Evolutionary conservation across 169 alveolate genomes (phyloP).

Genomic region (Cystoisospora suis): DNA sequence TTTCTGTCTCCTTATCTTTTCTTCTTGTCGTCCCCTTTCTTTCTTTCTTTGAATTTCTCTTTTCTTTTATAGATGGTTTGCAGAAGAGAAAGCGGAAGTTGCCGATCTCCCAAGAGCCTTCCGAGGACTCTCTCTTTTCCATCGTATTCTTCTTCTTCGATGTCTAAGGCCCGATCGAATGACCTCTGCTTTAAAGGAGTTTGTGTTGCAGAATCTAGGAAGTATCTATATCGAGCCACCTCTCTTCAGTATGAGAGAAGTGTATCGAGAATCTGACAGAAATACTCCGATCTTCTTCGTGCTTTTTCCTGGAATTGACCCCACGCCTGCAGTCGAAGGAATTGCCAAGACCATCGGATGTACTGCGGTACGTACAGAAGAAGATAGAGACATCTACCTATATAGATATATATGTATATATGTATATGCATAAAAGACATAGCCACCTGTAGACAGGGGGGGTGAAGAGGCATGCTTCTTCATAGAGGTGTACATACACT

Average conservation of each 20-base stretch:
- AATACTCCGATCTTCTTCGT: conserved; percentile 94
- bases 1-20: neutral
- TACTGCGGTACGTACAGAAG: conserved; percentile 60
- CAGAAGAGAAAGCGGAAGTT: conserved; percentile 94
- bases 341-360: conserved; percentile 79
- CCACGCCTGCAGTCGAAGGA: conserved; percentile 91
- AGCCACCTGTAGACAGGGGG: no score
- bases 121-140: conserved; percentile 90
- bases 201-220: conserved; percentile 89
- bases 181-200: conserved; percentile 91
- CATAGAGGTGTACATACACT: no score
- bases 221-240: conserved; percentile 89
- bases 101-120: conserved; percentile 93
- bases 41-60: neutral
- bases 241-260: conserved; percentile 89
- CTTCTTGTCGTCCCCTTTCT: neutral
- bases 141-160: conserved; percentile 90
- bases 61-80: conserved; percentile 87
- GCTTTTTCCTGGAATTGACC: conserved; percentile 93
- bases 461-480: no score
- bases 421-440: neutral
- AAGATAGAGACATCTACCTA: neutral
- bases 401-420: neutral
- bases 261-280: conserved; percentile 88
- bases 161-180: conserved; percentile 95